Percentiles rank a stretch among this genome's conserved stretches.
Conservation (phyloP, 2,329 filamentous ascomycete species). For the Trichoderma polysporum region DNA sequence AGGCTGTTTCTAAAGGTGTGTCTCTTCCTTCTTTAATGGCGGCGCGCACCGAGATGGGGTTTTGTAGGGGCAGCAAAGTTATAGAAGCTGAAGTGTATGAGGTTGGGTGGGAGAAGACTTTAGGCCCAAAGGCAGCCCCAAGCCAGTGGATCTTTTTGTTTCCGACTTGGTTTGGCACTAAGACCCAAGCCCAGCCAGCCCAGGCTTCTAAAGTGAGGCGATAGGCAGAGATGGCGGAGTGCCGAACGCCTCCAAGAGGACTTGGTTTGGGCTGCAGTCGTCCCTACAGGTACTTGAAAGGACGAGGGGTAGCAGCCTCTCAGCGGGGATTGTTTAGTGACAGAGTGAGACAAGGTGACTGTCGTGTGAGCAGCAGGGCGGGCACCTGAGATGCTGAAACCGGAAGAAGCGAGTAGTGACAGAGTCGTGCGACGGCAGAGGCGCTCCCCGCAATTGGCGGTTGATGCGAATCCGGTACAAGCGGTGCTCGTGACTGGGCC, state of each 20-base stretch:
- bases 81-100: neutral
- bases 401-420: neutral
- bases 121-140: neutral
- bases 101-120: neutral
- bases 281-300: no score
- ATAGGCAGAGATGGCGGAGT: neutral
- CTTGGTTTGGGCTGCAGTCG: neutral
- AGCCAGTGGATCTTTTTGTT: slow-evolving; percentile 8
- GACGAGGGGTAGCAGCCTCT: neutral
- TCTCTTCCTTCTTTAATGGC: neutral
- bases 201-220: neutral
- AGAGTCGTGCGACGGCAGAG: neutral
- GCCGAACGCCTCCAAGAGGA: neutral
- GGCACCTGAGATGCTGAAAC: slow-evolving; percentile 19
- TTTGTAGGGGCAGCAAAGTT: neutral
- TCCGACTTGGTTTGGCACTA: neutral
- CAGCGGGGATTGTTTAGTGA: neutral
- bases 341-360: neutral
- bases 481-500: slow-evolving; percentile 16
- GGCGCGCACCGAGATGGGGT: neutral
- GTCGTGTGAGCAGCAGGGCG: slow-evolving; percentile 20
- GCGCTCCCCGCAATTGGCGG: slow-evolving; percentile 3
- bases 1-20: neutral
- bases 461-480: neutral
- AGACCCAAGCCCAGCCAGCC: neutral